phyloP scores from a whole-genome alignment of 148 eudicot species.

The Drosera capensis region DNA sequence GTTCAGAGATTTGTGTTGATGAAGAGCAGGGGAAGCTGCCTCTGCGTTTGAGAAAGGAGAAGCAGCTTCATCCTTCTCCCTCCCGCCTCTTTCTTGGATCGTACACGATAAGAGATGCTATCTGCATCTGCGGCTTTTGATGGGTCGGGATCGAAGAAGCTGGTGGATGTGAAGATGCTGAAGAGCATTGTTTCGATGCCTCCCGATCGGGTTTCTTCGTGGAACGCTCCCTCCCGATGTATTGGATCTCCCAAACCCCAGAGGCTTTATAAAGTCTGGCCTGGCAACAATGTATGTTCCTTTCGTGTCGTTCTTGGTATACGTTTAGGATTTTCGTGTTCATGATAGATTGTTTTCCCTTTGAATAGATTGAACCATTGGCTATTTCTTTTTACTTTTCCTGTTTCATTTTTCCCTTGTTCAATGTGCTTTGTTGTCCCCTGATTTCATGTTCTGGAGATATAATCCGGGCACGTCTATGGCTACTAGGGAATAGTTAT shows the following conservation, averaged over 20 bases:
- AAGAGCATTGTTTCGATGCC: neutral
- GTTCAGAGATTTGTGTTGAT: neutral
- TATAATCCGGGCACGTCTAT: no score
- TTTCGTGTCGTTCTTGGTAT: no score
- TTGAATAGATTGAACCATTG: neutral
- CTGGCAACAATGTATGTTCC: neutral
- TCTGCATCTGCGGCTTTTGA: neutral
- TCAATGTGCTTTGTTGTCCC: no score
- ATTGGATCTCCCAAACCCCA: neutral
- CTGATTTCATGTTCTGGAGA: no score
- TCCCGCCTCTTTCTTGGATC: neutral
- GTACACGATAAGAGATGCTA: neutral
- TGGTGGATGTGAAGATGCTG: neutral
- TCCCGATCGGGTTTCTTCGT: neutral
- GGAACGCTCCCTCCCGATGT: neutral
- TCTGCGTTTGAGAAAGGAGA: neutral
- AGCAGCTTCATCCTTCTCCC: neutral
- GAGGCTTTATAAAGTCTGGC: neutral
- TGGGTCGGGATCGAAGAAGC: neutral
- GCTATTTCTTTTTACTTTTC: neutral
- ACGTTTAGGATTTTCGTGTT: neutral
- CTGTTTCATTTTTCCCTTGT: no score
- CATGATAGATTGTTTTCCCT: neutral
- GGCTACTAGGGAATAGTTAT: no score
- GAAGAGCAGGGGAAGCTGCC: constrained; percentile 1